Conservation (phyloP, 1,284 basidiomycete species). For the Apiotrichum veenhuisii region DNA sequence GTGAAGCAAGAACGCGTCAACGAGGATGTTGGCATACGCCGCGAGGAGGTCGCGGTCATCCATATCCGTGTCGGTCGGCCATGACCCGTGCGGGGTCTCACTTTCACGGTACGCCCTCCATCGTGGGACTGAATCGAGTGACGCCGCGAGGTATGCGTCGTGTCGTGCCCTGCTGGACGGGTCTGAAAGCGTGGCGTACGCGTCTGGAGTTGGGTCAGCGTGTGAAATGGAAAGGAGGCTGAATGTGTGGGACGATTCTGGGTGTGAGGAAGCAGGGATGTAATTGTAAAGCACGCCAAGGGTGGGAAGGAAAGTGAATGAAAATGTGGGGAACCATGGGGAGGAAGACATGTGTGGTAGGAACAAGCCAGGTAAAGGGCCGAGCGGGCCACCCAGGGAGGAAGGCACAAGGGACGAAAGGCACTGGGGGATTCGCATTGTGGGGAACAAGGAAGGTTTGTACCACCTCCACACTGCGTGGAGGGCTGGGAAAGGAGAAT, state of each 20-base stretch:
- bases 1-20: neutral
- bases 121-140: neutral
- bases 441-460: no score
- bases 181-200: neutral
- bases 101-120: neutral
- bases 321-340: neutral
- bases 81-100: neutral
- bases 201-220: neutral
- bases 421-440: neutral
- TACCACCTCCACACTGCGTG: no score
- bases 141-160: neutral
- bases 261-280: neutral
- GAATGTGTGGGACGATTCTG: neutral
- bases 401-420: neutral
- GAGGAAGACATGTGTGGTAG: neutral
- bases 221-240: neutral
- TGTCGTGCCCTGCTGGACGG: neutral
- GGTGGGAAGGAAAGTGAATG: neutral
- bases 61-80: neutral
- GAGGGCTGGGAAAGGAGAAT: no score
- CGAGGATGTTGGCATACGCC: neutral
- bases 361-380: neutral
- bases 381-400: neutral
- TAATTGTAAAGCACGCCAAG: neutral
- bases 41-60: neutral